A percentile compares a stretch with the other conserved stretches of the same genome.
These are phyloP conservation scores for Purshia tridentata DNA, from an alignment of 306 rosid species.

Conservation along the genomic window DNA sequence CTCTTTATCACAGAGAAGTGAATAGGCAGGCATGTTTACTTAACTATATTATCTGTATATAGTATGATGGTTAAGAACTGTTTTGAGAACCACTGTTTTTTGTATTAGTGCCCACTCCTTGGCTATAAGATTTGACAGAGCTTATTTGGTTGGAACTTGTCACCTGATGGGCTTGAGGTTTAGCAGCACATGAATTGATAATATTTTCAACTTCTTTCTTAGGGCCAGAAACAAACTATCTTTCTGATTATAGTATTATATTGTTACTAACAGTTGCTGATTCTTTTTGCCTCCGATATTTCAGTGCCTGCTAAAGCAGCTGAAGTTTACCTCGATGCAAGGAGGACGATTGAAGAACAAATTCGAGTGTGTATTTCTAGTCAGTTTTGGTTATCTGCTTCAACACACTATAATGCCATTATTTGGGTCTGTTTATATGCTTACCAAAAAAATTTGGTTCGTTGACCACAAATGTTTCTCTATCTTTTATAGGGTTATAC, in stretches of 20 bases:
- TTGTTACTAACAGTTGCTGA: slow-evolving; percentile 8
- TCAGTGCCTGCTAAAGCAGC: slow-evolving; percentile 84
- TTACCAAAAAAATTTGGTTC: background rate
- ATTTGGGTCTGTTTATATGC: background rate
- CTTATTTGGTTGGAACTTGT: background rate
- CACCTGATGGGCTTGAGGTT: background rate
- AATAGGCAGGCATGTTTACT: background rate
- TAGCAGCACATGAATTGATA: background rate
- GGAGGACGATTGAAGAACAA: slow-evolving; percentile 82
- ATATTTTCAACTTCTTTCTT: background rate
- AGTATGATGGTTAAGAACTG: background rate
- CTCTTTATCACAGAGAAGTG: background rate
- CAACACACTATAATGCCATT: background rate
- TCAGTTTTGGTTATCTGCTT: slow-evolving; percentile 21
- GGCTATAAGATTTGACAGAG: background rate
- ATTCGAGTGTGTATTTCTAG: slow-evolving; percentile 49
- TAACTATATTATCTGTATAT: background rate
- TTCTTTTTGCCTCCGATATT: slow-evolving; percentile 29
- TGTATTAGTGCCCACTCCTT: background rate
- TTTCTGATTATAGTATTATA: background rate
- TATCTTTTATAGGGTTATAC: slow-evolving; percentile 60
- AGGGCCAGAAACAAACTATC: background rate
- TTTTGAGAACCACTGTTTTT: background rate
- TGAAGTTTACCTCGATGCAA: slow-evolving; percentile 73
- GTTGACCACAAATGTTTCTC: slow-evolving; percentile 27